Evolutionary conservation across 2,329 filamentous ascomycete genomes (phyloP), one percentile per base, ranked within the genome.

Genomic region (Neopestalotiopsis sp.): DNA sequence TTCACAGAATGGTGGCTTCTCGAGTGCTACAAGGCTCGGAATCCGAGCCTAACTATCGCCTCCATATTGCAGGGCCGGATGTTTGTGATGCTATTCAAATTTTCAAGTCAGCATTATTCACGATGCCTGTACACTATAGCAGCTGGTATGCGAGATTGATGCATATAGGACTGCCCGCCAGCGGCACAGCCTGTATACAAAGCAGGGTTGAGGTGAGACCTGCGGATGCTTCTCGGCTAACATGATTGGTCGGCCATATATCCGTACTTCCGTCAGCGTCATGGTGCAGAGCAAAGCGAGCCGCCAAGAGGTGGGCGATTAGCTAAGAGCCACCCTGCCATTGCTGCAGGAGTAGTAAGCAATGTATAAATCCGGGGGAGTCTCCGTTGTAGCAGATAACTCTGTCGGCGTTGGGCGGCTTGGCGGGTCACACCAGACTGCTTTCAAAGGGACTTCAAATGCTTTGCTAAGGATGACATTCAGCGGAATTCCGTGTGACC

Each of bases 391-490:
- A 24, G 14, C n/a, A 28, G 24, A 28, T 28, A 28, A 28, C 7
- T n/a, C 6, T 20, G 20, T 52, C 17, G 17, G n/a, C n/a, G 2
- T 7, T 9, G 3, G 45, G 1, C 24, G n/a, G 17, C 45, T 52
- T 52, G 45, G 45, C 45, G 9, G 24, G 24, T 28, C 3, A 28
- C 24, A 28, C 6, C n/a, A 24, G n/a, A 38, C 34, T 38, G 34
- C 34, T 38, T 38, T 38, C 34, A 38, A 38, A 38, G 34, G 6
- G 20, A 20, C 45, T 52, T 9, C 45, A 52, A 52, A 52, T 52
- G 45, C 45, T 52, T 52, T 52, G 45, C 45, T 52, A 52, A 52
- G n/a, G n/a, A 52, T 52, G 45, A 52, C 45, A 52, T 20, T n/a
- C 20, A 20, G 17, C 45, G 45, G 45, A 52, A n/a, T 24, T 52